Conservation (phyloP, 148 eudicot genomes). For the Heliamphora exappendiculata region DNA sequence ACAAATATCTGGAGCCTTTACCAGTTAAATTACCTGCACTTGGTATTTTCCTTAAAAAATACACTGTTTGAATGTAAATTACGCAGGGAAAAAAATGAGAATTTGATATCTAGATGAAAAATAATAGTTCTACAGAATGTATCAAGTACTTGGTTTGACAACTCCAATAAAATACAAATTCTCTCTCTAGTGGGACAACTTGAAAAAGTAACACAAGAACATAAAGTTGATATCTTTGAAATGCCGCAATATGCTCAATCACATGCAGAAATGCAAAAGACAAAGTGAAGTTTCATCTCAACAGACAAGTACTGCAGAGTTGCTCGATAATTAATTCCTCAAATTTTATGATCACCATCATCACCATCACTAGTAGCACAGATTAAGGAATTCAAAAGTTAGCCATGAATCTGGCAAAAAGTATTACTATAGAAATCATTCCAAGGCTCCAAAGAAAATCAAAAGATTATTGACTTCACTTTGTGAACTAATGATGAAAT, state of each 20-base stretch:
- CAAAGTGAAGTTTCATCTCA: background rate
- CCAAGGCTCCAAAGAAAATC: background rate
- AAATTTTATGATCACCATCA: background rate
- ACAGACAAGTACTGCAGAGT: background rate
- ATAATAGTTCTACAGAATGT: background rate
- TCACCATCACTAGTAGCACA: background rate
- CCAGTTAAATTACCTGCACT: background rate
- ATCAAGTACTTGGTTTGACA: background rate
- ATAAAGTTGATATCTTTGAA: background rate
- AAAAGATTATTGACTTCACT: background rate
- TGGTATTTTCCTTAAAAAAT: no score
- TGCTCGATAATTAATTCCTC: background rate
- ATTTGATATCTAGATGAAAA: no score
- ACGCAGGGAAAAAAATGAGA: background rate
- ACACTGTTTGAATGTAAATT: background rate
- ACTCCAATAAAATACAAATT: background rate
- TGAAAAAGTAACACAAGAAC: background rate
- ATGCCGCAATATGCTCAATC: background rate
- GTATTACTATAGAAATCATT: background rate
- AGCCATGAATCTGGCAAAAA: background rate
- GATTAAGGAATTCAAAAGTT: no score
- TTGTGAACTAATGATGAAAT: background rate
- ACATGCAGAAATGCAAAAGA: background rate
- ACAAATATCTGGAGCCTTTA: background rate
- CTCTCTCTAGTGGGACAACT: background rate